Evolutionary conservation across 1,284 basidiomycete species (phyloP), one percentile per base, ranked within the genome.

Genomic region (Irpex sp.): DNA sequence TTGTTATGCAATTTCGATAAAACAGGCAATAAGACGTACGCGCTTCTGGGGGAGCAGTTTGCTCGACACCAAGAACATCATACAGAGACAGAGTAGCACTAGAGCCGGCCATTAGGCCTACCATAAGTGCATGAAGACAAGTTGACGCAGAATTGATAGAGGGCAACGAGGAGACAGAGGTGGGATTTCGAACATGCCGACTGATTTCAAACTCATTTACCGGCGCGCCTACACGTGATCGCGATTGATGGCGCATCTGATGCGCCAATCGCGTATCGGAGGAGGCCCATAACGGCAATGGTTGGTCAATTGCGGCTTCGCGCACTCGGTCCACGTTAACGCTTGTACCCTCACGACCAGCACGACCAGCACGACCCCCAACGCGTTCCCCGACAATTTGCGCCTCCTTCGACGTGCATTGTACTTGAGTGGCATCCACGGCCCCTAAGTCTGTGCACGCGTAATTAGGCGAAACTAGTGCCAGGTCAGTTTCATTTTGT

Each of bases 51-150:
- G 72, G 63, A 35, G 75, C 74, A 35, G 67, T 66, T 56, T 70
- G 72, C 1, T 66, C 37, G 43, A 77, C 61, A 59, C 72, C 74
- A 59, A 77, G 68, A 43, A 72, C 68, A 63, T 72, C 74, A 67
- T 77, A 77, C 59, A 73, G 68, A 19, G 69, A 68, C 53, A 65
- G 66, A 39, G 59, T 54, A 26, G 21, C 21, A 26, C 21, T 26
- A 26, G 21, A 26, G 59, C 66, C 55, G 68, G 70, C 69, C 71
- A 71, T 70, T 62, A 68, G 71, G 70, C 70, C 71, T 58, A 63
- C 62, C 55, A 7, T 31, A 49, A 50, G 62, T 62, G 49, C 59
- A 36, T 59, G 57, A 56, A 65, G 68, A 67, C 69, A 70, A 67
- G 61, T 50, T 66, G 66, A 59, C 60, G 57, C 35, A 51, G 46